Base-by-base conservation (phyloP, 176 grass and related monocot genomes). In the Carex scoparia region DNA sequence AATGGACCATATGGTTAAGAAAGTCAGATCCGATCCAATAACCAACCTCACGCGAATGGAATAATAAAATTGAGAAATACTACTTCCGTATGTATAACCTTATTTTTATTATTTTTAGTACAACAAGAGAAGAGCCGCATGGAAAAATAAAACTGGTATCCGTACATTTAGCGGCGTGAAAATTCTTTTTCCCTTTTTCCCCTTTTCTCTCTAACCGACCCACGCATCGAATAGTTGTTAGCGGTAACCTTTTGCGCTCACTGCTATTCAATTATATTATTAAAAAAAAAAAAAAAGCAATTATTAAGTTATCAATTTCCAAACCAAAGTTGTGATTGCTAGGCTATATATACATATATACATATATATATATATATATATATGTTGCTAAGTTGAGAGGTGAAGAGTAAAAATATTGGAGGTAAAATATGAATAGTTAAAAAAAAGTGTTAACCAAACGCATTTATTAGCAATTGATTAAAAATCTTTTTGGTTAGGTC, bases 161-260 rank as follows among this genome's bases (percentile, higher is more conserved):
- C 38, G 72, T 77, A 54, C 72, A 42, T 55, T 77, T 77, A 55
- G 49, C 8, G 49, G 72, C 10, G 49, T 44, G 35, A 51, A 77
- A 77, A 12, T 55, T 53, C 1, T 27, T 15, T 77, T 18, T 1
- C 44, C 44, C 31, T 48, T 49, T 44, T 14, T 4, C 18, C 18
- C 9, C 27, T 77, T 77, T 28, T 77, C 55, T 28, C n/a, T 77
- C 33, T 77, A 55, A 53, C 72, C 18, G 72, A 77, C 72, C 71
- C 72, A 77, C 72, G 72, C 72, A 4, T 77, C 4, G 16, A 10
- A 10, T 18, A 48, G 7, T 48, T 76, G 71, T 75, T 75, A 75
- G 46, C 15, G 10, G 12, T 75, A 75, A 49, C 70, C 70, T 75
- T 75, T 48, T 48, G 44, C 44, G 44, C 7, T 48, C 44, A 48